Conservation (phyloP, 2,329 filamentous ascomycete species). For the Ophiostoma australiae region DNA sequence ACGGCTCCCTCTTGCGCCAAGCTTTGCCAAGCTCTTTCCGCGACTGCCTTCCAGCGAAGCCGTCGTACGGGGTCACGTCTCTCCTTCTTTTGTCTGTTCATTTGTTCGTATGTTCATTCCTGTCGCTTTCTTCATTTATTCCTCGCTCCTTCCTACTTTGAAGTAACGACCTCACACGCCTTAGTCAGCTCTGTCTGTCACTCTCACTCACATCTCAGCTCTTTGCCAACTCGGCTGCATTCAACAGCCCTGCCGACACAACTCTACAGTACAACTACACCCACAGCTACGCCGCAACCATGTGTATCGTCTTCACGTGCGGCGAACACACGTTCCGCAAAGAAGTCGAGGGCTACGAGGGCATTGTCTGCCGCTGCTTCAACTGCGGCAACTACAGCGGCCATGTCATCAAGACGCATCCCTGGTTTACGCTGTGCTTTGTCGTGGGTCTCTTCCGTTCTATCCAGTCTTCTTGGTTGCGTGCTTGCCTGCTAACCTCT, state of each 20-base stretch:
- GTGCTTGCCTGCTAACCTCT: neutral
- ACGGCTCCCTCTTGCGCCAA: constrained; percentile 8
- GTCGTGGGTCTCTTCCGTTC: constrained; percentile 42
- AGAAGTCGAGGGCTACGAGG: constrained; percentile 57
- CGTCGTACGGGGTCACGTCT: neutral
- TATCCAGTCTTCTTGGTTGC: neutral
- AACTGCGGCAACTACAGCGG: constrained; percentile 63
- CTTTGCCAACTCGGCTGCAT: neutral
- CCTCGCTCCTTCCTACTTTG: neutral
- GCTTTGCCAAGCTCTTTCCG: constrained; percentile 2
- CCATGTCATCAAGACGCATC: constrained; percentile 57
- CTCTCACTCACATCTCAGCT: neutral
- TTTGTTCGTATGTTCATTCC: neutral
- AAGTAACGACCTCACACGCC: too few relatives aligned
- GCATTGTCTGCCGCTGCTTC: constrained; percentile 57
- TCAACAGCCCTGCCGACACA: neutral
- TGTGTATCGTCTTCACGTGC: constrained; percentile 60
- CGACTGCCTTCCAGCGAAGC: neutral
- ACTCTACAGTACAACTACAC: neutral
- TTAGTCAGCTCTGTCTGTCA: neutral
- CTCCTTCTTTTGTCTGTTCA: neutral
- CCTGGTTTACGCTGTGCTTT: constrained; percentile 79
- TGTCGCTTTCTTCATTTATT: neutral
- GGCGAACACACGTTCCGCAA: constrained; percentile 59
- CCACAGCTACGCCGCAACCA: constrained; percentile 30